Evolutionary conservation across 768 basidiomycete species (phyloP), one percentile per base, ranked within the genome.

Genomic region (Obba rivulosa): DNA sequence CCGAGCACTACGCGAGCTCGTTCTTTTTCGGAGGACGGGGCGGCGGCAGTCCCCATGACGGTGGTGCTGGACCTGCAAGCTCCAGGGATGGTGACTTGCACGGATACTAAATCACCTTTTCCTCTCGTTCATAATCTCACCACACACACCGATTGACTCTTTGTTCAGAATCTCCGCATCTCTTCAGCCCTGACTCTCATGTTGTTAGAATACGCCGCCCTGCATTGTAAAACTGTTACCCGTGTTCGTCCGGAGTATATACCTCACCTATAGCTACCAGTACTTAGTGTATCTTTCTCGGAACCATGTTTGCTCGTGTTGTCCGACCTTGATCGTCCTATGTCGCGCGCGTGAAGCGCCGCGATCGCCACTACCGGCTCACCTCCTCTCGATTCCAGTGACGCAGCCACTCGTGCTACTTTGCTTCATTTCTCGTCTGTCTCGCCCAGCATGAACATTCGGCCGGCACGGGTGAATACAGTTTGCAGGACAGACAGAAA

Each of bases 1-100:
- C 87, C 10, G 85, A 87, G 58, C 79, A 83, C 46, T 83, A 83
- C 59, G 80, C 83, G 4, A 79, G 71, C 51, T 72, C 79, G 4
- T 75, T 86, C 51, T 65, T 85, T 31, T 85, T 87, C 49, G 82
- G 83, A n/a, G 74, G 82, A 23, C 62, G 58, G 20, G 40, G 46
- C 17, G 38, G 51, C 13, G 53, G 53, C 24, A 46, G 57, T 11
- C 44, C 43, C 11, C 48, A 48, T n/a, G 59, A 59, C n/a, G 58
- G 56, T 11, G 49, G 48, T 14, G 53, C 52, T 3, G 57, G 54
- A 4, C 46, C 50, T 37, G 25, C 50, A 7, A 51, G 43, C 11
- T 48, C 55, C 20, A 51, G 62, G 11, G 55, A 59, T 36, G 49
- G 46, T 21, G 59, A 57, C 46, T 34, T 54, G 2, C 54, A 55